Conservation (phyloP, 495 filamentous ascomycete genomes). For the Chlorociboria aeruginascens region DNA sequence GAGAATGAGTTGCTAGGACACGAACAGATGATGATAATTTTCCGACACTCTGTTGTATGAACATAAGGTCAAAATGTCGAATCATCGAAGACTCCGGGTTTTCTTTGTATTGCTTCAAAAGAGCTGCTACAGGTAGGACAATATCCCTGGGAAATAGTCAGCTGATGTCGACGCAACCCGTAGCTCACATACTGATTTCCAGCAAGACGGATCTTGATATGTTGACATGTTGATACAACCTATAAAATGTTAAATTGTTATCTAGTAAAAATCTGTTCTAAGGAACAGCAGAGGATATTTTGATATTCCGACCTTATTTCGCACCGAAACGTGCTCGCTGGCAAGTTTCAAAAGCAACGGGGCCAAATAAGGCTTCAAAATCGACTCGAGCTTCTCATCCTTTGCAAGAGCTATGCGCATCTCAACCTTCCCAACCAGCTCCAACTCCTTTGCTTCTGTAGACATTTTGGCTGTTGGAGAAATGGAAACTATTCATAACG, state of each 20-base stretch:
- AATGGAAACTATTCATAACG: neutral
- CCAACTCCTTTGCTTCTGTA: constrained; percentile 59
- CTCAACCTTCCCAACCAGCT: constrained; percentile 80
- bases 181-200: constrained; percentile 26
- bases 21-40: constrained; percentile 42
- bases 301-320: constrained; percentile 59
- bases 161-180: constrained; percentile 1
- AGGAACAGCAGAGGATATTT: constrained; percentile 10
- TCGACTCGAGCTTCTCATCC: constrained; percentile 65
- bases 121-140: constrained; percentile 66
- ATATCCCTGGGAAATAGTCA: constrained; percentile 36
- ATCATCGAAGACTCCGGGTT: constrained; percentile 55
- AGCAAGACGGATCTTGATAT: constrained; percentile 60
- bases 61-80: constrained; percentile 77
- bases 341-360: constrained; percentile 74
- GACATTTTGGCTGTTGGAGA: neutral
- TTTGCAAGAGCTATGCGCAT: constrained; percentile 72
- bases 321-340: constrained; percentile 67
- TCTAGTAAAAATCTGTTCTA: too few relatives aligned
- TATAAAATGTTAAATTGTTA: constrained; percentile 11
- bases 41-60: constrained; percentile 76
- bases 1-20: neutral
- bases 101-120: constrained; percentile 86
- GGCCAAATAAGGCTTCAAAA: constrained; percentile 68
- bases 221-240: constrained; percentile 65